These are phyloP conservation scores for Aegle marmelos DNA, from an alignment of 345 rosid genomes.

Conservation along the genomic window DNA sequence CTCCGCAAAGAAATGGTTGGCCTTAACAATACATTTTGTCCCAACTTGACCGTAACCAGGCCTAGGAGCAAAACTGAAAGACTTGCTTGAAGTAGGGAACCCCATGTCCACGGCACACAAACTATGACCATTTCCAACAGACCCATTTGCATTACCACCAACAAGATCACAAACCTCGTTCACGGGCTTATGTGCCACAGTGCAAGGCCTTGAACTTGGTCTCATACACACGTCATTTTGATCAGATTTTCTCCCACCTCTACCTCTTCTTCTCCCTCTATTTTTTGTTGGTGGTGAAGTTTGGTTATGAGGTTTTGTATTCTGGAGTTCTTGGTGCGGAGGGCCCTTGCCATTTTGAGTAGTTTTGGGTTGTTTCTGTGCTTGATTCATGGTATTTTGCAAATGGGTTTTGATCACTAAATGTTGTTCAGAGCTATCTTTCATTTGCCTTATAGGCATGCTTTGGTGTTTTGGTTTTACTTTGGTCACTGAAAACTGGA, in stretches of 20 bases:
- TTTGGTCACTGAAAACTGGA: constrained; percentile 15
- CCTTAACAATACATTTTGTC: constrained; percentile 92
- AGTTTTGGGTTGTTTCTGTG: constrained; percentile 53
- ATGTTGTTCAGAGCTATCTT: constrained; percentile 75
- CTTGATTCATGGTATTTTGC: constrained; percentile 53
- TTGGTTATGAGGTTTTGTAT: constrained; percentile 43
- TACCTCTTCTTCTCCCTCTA: constrained; percentile 78
- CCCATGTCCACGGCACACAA: constrained; percentile 46
- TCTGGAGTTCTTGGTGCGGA: constrained; percentile 37
- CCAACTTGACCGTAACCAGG: constrained; percentile 93
- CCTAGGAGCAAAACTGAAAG: constrained; percentile 66
- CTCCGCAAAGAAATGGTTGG: constrained; percentile 94
- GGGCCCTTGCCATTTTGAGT: constrained; percentile 75
- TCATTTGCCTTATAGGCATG: constrained; percentile 92
- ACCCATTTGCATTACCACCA: constrained; percentile 29
- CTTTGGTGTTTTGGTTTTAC: constrained; percentile 6
- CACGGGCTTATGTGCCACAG: constrained; percentile 56
- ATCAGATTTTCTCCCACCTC: constrained; percentile 95
- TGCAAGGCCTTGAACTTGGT: constrained; percentile 94
- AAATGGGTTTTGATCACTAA: constrained; percentile 61
- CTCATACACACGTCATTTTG: constrained; percentile 80
- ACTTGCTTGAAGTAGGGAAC: constrained; percentile 67
- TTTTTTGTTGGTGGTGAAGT: constrained; percentile 66
- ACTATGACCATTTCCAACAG: constrained; percentile 24
- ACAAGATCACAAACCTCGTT: constrained; percentile 28